phyloP scores from a whole-genome alignment of 257 asterid genomes.

The Phtheirospermum japonicum region DNA sequence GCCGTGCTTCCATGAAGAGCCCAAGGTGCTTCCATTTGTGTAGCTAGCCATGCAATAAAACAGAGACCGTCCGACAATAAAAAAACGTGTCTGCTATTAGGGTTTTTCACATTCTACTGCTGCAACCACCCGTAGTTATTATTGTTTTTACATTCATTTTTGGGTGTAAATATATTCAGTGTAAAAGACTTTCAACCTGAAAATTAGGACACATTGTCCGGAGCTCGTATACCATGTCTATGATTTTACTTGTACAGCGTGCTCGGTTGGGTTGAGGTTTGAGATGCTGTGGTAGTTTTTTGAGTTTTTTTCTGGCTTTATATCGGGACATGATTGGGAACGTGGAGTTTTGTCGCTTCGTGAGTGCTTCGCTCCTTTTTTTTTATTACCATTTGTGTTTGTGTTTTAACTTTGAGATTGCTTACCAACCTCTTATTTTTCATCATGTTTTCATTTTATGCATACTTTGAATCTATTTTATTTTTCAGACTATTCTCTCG shows the following conservation, averaged over 20 bases:
- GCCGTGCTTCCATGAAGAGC: conserved; percentile 56
- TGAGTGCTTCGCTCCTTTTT: neutral
- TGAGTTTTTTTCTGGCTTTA: too few relatives aligned
- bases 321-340: neutral
- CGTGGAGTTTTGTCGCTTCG: neutral
- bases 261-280: too few relatives aligned
- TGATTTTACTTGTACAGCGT: neutral
- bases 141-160: neutral
- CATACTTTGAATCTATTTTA: too few relatives aligned
- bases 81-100: conserved; percentile 1
- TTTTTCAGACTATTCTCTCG: too few relatives aligned
- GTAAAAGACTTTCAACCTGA: neutral
- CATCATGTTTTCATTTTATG: too few relatives aligned
- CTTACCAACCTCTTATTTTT: too few relatives aligned
- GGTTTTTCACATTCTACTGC: conserved; percentile 1
- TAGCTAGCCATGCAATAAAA: conserved; percentile 28
- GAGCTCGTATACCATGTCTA: neutral
- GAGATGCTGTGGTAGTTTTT: too few relatives aligned
- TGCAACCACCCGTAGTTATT: neutral
- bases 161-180: neutral
- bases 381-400: neutral
- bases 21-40: neutral
- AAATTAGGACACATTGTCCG: neutral
- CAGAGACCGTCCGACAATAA: conserved; percentile 13
- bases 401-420: too few relatives aligned